Percentiles rank a stretch among this genome's conserved stretches.
Evolutionary conservation across 2,329 filamentous ascomycete species (phyloP).

Genomic region (Botrytis deweyae): DNA sequence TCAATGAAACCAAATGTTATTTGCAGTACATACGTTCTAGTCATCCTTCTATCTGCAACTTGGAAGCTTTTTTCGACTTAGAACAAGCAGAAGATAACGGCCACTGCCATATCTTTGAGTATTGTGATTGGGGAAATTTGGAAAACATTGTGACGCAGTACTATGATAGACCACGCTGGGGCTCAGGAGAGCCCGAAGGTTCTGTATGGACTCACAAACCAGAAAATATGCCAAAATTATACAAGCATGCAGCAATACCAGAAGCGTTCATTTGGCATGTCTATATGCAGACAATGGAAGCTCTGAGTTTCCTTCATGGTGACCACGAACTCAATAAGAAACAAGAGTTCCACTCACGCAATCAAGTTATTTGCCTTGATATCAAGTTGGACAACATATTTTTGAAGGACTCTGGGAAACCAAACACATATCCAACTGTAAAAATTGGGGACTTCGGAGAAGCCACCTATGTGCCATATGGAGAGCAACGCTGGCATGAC

Average conservation of each 20-base stretch:
- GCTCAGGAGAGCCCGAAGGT: neutral
- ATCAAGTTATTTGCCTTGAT: neutral
- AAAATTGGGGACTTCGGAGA: slow-evolving; percentile 20
- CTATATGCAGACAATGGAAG: neutral
- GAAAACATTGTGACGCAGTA: neutral
- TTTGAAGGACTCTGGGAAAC: neutral
- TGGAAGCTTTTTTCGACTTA: slow-evolving; percentile 10
- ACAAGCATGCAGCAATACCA: slow-evolving; percentile 9
- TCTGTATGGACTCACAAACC: neutral
- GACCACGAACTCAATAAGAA: slow-evolving; percentile 3
- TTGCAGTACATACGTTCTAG: slow-evolving; percentile 3
- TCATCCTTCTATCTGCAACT: neutral
- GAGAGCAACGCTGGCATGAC: neutral
- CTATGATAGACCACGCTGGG: neutral
- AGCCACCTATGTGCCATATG: neutral
- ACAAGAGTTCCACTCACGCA: neutral
- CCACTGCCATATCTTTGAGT: slow-evolving; percentile 6
- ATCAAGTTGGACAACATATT: slow-evolving; percentile 18
- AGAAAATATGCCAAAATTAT: neutral
- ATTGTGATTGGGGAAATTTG: slow-evolving; percentile 3
- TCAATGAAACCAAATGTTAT: slow-evolving; percentile 13
- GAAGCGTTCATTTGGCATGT: slow-evolving; percentile 19
- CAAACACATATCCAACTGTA: slow-evolving; percentile 3
- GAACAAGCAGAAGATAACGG: neutral
- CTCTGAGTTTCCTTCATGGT: slow-evolving; percentile 6